Evolutionary conservation across 352 stramenopile genomes (phyloP).

Genomic region (Blastocystis sp.): DNA sequence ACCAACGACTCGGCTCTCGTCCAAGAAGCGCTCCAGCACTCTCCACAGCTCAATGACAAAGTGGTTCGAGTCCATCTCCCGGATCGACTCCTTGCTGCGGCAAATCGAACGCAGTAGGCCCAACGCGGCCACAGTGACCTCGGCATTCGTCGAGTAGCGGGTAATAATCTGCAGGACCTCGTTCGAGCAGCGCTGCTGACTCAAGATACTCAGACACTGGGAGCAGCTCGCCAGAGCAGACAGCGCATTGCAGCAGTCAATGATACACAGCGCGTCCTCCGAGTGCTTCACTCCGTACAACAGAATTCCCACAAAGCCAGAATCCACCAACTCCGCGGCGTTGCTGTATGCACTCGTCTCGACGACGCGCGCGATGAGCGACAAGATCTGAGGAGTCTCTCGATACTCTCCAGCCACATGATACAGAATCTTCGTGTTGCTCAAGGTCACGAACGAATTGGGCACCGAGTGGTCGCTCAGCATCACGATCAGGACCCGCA

Average conservation of each 20-base stretch:
- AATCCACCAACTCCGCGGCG: slow-evolving; percentile 24
- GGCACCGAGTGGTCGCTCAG: background rate
- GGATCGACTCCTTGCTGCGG: slow-evolving; percentile 16
- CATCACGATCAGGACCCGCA: slow-evolving; percentile 33
- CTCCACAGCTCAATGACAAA: slow-evolving; percentile 42
- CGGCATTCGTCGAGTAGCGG: background rate
- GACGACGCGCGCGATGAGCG: slow-evolving; percentile 1
- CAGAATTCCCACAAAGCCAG: slow-evolving; percentile 48
- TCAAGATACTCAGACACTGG: slow-evolving; percentile 51
- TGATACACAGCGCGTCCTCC: slow-evolving; percentile 14
- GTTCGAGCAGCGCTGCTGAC: slow-evolving; percentile 29
- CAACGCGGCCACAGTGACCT: slow-evolving; percentile 22
- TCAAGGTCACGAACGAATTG: background rate
- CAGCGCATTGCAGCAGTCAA: slow-evolving; percentile 39
- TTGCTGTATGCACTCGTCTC: background rate
- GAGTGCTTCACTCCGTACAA: background rate
- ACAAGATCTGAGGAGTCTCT: slow-evolving; percentile 1
- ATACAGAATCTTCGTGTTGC: slow-evolving; percentile 7
- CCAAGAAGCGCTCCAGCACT: slow-evolving; percentile 26
- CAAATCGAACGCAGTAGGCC: background rate
- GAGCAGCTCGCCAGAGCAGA: background rate
- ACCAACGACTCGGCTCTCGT: background rate
- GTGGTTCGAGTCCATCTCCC: slow-evolving; percentile 14
- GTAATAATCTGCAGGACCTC: slow-evolving; percentile 14
- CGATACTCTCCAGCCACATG: slow-evolving; percentile 13